Evolutionary conservation across 441 rosid species (phyloP), one percentile per base, ranked within the genome.

Genomic region (Adansonia madagascariensis): DNA sequence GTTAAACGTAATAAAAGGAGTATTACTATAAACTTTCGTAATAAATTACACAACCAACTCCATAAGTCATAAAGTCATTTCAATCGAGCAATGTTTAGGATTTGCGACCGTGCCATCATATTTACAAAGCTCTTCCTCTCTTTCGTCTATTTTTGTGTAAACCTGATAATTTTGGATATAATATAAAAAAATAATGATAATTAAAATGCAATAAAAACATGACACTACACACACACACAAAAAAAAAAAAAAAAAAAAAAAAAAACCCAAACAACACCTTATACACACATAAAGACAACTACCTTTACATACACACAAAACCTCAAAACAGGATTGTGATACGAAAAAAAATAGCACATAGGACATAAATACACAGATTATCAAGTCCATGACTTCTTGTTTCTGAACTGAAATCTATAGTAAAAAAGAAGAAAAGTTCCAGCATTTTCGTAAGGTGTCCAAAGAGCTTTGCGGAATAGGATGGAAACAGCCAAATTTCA

Each of bases 401-500:
- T 24, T 59, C 24, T 59, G 24, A 27, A 57, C 35, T 59, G 35
- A 20, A 22, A 59, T 59, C 35, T 59, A 31, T 59, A 22, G 63
- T 59, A 3, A 59, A 59, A 20, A 35, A 20, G 9, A 59, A 47
- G 50, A 22, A 9, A 11, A 35, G 64, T 14, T 59, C 24, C 64
- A 59, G 24, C 64, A 3, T 22, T 8, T 4, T 59, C 39, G 60
- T 5, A 55, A 17, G 6, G 57, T 15, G 17, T 15, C 57, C 57
- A 17, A n/a, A 55, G 60, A 6, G 76, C 27, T 24, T 24, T 24
- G 27, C 27, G 27, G 27, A 24, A 24, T 24, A 24, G 27, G 27
- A 24, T 24, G 27, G 27, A 24, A 24, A 24, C 27, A 24, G 27
- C 27, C 27, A 24, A 64, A 73, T 9, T 78, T 92, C 82, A 92